phyloP scores from a whole-genome alignment of 2,329 filamentous ascomycete species.

The Gliomastix tumulicola region DNA sequence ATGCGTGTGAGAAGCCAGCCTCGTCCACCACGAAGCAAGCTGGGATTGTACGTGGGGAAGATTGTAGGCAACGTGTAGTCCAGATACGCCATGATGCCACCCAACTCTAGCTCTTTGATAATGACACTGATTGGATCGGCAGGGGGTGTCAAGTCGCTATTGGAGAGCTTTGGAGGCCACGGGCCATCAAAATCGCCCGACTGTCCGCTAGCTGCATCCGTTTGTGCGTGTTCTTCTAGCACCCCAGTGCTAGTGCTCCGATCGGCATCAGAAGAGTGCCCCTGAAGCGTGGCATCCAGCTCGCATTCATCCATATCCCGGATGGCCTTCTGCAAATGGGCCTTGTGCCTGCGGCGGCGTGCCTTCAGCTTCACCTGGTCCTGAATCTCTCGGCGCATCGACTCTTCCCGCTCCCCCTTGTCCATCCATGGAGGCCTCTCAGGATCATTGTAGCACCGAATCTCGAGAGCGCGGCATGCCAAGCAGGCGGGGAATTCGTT shows the following conservation, averaged over 20 bases:
- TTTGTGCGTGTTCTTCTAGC: too few species aligned
- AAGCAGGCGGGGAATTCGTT: conserved; percentile 22
- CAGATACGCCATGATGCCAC: not conserved
- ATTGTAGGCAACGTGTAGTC: not conserved
- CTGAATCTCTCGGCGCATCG: not conserved
- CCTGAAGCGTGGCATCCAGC: too few species aligned
- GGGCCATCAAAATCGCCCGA: not conserved
- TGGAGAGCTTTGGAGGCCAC: too few species aligned
- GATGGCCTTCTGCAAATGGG: not conserved
- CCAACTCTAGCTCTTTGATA: too few species aligned
- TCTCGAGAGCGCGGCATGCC: not conserved
- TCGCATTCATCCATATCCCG: too few species aligned
- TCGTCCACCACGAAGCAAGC: not conserved
- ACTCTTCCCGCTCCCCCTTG: not conserved
- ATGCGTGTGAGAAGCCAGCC: not conserved
- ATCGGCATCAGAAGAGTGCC: too few species aligned
- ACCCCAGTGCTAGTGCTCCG: too few species aligned
- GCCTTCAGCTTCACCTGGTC: not conserved
- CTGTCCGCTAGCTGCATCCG: too few species aligned
- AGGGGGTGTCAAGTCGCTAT: too few species aligned
- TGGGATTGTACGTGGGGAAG: not conserved
- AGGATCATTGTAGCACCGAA: not conserved
- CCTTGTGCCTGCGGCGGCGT: not conserved
- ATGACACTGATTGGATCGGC: too few species aligned
- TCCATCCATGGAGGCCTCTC: not conserved